phyloP scores from a whole-genome alignment of 179 eudicot genomes.

The Beta corolliflora region DNA sequence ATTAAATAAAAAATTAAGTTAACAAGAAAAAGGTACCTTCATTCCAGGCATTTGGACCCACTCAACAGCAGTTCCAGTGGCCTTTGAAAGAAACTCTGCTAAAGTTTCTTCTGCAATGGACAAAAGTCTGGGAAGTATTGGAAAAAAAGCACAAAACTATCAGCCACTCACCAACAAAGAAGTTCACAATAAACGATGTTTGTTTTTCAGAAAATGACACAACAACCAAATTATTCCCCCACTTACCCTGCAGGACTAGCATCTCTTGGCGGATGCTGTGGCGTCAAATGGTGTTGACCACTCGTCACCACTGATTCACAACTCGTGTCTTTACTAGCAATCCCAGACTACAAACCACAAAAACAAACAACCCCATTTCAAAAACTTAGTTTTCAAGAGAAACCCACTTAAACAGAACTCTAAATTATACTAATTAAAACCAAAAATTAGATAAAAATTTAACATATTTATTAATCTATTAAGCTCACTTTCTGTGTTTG shows the following conservation, averaged over 20 bases:
- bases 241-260: conserved; percentile 99
- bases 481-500: conserved; percentile 66
- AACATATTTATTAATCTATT: not conserved
- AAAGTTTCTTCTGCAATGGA: conserved; percentile 99
- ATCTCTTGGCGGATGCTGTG: conserved; percentile 91
- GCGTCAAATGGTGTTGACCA: conserved; percentile 84
- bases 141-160: conserved; percentile 26
- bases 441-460: not conserved
- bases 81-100: conserved; percentile 99
- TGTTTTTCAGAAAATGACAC: conserved; percentile 38
- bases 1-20: conserved; percentile 7
- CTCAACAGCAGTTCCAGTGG: conserved; percentile 99
- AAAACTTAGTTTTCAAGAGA: not conserved
- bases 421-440: not conserved
- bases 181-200: conserved; percentile 33
- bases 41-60: conserved; percentile 99
- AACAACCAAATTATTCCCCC: conserved; percentile 41
- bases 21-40: conserved; percentile 58
- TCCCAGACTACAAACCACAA: conserved; percentile 49
- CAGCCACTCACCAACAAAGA: conserved; percentile 33
- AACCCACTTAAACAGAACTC: not conserved
- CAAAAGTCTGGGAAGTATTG: conserved; percentile 73
- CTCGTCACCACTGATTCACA: conserved; percentile 97
- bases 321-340: conserved; percentile 80
- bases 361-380: conserved; percentile 7